Evolutionary conservation across 352 stramenopile species (phyloP), one percentile per base, ranked within the genome.

Genomic region (Phytophthora constricta): DNA sequence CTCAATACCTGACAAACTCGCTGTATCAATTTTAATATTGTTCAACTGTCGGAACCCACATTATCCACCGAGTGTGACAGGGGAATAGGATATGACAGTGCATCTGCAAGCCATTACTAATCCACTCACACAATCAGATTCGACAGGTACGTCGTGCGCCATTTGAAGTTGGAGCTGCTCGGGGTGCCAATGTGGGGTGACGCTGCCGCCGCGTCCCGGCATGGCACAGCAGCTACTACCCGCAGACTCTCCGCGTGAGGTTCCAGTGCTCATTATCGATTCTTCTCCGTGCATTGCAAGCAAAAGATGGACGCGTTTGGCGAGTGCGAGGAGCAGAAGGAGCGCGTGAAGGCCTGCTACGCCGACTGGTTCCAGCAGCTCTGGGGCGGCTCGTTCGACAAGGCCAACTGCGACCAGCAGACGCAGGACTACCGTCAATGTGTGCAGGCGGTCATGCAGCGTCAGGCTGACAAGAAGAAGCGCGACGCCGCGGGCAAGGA

Each of bases 291-390:
- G 23, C 19, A 55, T 41, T 42, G 17, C 56, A 72, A 23, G 14
- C 53, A 48, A 34, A 75, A 64, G 34, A 79, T 76, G 64, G 64
- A 74, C 39, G 60, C 69, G 25, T 89, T 80, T 54, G 69, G 78
- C 53, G 86, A 92, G 77, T 94, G 86, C 61, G 74, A 81, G 19
- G 82, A 91, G 71, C 78, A 80, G 60, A 94, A 94, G 71, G 80
- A 91, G 57, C 84, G 84, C 46, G 86, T 92, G 31, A 90, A 91
- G 66, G 78, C 76, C 50, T 94, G 86, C 76, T 94, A 94, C 70
- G 82, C 77, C 39, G 84, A 88, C 68, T 94, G 86, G 86, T 94
- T 94, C 72, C 80, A 92, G 61, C 73, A 77, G 27, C 76, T 94
- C 41, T 91, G 85, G 82, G 72, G 73, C 23, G 86, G 86, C 37